Evolutionary conservation across 306 rosid genomes (phyloP), one percentile per base, ranked within the genome.

Genomic region (Quercus gilva): DNA sequence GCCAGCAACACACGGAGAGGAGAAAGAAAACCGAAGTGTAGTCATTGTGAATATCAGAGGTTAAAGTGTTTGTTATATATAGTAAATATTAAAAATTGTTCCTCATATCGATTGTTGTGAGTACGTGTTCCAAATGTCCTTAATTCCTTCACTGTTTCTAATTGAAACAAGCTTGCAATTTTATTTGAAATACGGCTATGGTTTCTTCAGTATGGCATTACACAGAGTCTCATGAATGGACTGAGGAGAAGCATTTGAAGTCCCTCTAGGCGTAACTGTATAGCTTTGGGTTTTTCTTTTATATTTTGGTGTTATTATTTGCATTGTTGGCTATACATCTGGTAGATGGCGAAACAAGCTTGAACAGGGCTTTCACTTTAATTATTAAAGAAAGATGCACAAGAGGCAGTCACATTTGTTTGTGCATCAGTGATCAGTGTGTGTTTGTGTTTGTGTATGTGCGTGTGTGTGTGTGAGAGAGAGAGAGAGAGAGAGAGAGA

Each of bases 31-130:
- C 77, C 28, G 55, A 82, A 80, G 17, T 63, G 81, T 75, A 78
- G 78, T 70, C 78, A 83, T 72, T 87, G 93, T 86, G 87, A 81
- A 92, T 90, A 90, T 53, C 71, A n/a, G 80, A 60, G 70, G 82
- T 77, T 20, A 78, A 83, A 81, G 85, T 69, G 80, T 71, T 86
- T 84, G 83, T 84, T 78, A 45, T 87, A 78, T 69, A 69, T 86
- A 84, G 91, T 80, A 83, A 79, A 86, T 83, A 81, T 67, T 58
- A 80, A 76, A 71, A 76, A 23, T 49, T 6, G 20, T 65, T 87
- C 88, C 82, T 82, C 78, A 72, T 67, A 68, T 84, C 78, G 76
- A 73, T 85, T 82, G 77, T 65, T 51, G 84, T 73, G 80, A 86
- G 79, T 77, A 74, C 81, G 83, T 45, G 69, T 74, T 68, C 74